Conservation (phyloP, 2,329 filamentous ascomycete species). For the Aspergillus uvarum region DNA sequence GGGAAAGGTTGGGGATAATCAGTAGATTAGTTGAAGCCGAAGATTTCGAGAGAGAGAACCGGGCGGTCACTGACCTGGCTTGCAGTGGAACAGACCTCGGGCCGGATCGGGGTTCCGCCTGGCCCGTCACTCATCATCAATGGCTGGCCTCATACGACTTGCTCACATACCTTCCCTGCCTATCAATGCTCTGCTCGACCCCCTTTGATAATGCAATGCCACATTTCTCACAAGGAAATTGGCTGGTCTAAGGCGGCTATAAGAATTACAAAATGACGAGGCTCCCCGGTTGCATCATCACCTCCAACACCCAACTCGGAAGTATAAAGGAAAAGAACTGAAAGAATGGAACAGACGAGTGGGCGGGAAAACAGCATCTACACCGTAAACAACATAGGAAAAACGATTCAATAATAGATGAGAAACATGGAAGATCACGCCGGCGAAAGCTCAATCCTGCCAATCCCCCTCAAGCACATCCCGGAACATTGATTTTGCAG, state of each 20-base stretch:
- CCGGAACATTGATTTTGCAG: conserved; percentile 25
- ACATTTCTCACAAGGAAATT: background rate
- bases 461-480: conserved; percentile 30
- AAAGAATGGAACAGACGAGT: conserved; percentile 5
- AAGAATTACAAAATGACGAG: background rate
- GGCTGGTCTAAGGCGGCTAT: background rate
- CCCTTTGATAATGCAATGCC: too few relatives aligned
- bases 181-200: background rate
- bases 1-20: background rate
- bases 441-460: conserved; percentile 26
- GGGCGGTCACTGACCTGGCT: background rate
- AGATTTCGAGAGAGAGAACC: conserved; percentile 11
- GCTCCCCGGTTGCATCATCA: background rate
- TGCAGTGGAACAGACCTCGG: background rate
- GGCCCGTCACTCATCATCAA: background rate
- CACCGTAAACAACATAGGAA: conserved; percentile 14
- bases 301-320: conserved; percentile 2
- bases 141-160: too few relatives aligned
- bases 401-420: conserved; percentile 27
- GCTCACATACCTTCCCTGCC: background rate
- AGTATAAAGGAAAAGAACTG: background rate
- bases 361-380: conserved; percentile 14
- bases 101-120: conserved; percentile 4
- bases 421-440: conserved; percentile 29
- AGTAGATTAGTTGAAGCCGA: background rate